Conservation (phyloP, 345 rosid species). For the Erodium maritimum region DNA sequence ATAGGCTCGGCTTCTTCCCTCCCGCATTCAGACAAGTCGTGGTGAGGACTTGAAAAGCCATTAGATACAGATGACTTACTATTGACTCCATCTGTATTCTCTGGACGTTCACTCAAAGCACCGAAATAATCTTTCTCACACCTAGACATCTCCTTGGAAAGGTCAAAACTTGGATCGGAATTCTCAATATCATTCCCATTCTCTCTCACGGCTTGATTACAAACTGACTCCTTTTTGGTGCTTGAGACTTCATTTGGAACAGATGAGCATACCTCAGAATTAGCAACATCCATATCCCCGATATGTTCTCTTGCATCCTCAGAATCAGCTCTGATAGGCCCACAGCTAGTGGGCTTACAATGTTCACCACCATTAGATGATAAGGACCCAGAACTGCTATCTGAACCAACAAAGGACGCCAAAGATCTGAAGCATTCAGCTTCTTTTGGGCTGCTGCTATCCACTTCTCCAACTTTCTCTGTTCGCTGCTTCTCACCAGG, state of each 20-base stretch:
- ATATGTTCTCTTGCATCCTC: background rate
- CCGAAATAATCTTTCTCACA: no score
- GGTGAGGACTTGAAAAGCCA: background rate
- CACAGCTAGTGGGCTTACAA: background rate
- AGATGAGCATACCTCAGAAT: background rate
- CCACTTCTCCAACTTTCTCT: background rate
- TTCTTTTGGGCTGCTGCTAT: background rate
- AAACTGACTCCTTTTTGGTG: background rate
- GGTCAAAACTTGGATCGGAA: no score
- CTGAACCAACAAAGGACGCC: no score
- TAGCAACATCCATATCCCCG: background rate
- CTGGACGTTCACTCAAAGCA: background rate
- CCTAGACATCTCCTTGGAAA: no score
- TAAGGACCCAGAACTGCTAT: background rate
- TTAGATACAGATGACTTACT: background rate
- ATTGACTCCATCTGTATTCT: background rate
- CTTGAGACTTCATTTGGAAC: no score
- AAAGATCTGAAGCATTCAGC: background rate
- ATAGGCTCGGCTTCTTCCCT: background rate
- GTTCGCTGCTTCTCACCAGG: slow-evolving; percentile 4
- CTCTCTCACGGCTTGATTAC: no score
- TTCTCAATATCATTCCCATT: no score
- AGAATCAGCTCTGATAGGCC: background rate
- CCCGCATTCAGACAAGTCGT: background rate
- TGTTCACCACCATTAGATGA: background rate